These are phyloP conservation scores for Mortierella sp. DNA, from an alignment of 371 early-diverging fungal genomes.

Conservation along the genomic window DNA sequence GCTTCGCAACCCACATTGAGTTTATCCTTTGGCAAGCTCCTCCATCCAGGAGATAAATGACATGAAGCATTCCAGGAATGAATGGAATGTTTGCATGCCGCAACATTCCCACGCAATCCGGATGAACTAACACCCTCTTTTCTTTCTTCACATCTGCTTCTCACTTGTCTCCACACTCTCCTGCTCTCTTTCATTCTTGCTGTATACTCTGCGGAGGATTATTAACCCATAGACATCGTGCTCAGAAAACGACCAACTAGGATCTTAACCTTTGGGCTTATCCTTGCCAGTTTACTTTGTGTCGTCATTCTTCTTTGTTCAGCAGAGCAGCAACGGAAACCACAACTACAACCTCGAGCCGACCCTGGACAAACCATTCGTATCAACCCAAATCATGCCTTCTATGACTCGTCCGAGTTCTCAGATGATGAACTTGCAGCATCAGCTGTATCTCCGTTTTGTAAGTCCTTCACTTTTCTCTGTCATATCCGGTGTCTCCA, in stretches of 20 bases:
- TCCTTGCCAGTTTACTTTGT: slow-evolving; percentile 1
- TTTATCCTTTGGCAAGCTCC: no score
- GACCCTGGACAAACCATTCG: slow-evolving; percentile 5
- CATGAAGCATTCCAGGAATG: no score
- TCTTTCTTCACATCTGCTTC: no score
- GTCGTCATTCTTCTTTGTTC: background rate
- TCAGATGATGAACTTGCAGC: slow-evolving; percentile 23
- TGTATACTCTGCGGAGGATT: no score
- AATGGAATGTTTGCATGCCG: no score
- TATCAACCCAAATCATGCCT: slow-evolving; percentile 10
- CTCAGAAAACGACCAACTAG: background rate
- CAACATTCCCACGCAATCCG: no score
- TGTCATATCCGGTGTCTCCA: slow-evolving; percentile 52
- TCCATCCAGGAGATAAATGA: no score
- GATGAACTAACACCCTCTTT: no score
- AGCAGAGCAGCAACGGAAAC: background rate
- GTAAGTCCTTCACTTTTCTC: slow-evolving; percentile 47
- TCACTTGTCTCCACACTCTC: no score
- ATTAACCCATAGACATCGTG: background rate
- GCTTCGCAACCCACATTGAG: no score
- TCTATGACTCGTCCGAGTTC: slow-evolving; percentile 24
- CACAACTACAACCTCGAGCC: slow-evolving; percentile 6
- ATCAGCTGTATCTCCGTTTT: slow-evolving; percentile 45
- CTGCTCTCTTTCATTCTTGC: no score
- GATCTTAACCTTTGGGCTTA: background rate